Percentiles rank a stretch among this genome's conserved stretches.
Evolutionary conservation across 192 early-diverging fungal species (phyloP).

Genomic region (Ambispora gerdemannii): DNA sequence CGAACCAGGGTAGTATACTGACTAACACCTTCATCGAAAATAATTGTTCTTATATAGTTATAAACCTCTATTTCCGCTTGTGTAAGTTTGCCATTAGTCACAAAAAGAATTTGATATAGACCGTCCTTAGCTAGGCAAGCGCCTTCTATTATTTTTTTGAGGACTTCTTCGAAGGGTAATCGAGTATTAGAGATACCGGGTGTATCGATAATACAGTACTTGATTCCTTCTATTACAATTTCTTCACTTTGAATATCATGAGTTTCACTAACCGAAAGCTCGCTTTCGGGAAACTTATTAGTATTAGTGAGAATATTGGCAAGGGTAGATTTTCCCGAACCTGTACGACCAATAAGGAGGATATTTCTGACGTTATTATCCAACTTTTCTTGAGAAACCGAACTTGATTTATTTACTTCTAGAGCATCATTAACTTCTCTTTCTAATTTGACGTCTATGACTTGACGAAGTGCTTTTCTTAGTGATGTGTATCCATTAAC

Average conservation of each 20-base stretch:
- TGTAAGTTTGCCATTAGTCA: not conserved
- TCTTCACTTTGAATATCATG: not conserved
- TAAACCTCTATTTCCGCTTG: not conserved
- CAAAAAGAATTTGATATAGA: constrained; percentile 15
- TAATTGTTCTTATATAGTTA: constrained; percentile 7
- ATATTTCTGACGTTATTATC: no score
- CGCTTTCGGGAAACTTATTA: not conserved
- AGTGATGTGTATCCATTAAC: no score
- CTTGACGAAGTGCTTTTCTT: no score
- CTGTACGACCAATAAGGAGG: no score
- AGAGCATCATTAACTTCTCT: no score
- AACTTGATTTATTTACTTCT: no score
- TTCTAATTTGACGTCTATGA: no score
- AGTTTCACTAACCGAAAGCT: not conserved
- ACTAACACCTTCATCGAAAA: constrained; percentile 12
- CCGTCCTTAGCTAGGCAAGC: not conserved
- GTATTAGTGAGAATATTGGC: constrained; percentile 2
- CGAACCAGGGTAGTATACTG: constrained; percentile 12
- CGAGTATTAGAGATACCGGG: constrained; percentile 16
- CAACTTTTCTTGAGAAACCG: no score
- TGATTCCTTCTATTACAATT: not conserved
- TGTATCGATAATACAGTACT: constrained; percentile 8
- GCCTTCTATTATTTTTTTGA: constrained; percentile 6
- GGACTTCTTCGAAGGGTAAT: not conserved
- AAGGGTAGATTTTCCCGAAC: constrained; percentile 6